These are phyloP conservation scores for Aristolochia fimbriata DNA, from an alignment of 164 flowering plant genomes.

Conservation along the genomic window DNA sequence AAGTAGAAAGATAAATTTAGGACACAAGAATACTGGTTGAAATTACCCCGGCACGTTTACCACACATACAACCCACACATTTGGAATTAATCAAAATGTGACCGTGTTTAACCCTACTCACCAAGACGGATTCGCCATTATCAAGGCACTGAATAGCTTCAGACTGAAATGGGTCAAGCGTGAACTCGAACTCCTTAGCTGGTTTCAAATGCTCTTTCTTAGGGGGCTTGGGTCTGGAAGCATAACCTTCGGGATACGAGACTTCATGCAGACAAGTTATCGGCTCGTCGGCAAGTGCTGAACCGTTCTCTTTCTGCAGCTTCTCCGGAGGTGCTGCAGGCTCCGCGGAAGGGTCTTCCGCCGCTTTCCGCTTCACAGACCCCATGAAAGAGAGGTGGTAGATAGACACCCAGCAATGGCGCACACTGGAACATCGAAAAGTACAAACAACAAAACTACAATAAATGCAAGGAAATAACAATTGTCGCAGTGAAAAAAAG, in stretches of 20 bases:
- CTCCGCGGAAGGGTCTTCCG: constrained; percentile 21
- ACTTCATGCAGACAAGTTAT: constrained; percentile 80
- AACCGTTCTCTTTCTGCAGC: constrained; percentile 24
- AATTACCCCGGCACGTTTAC: too few relatives aligned
- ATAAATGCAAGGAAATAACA: too few relatives aligned
- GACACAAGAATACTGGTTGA: too few relatives aligned
- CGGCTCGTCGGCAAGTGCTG: constrained; percentile 17
- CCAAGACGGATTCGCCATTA: constrained; percentile 88
- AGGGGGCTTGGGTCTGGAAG: constrained; percentile 11
- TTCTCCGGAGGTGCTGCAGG: constrained; percentile 22
- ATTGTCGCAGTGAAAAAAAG: background rate
- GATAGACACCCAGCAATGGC: too few relatives aligned
- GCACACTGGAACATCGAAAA: too few relatives aligned
- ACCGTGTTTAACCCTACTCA: constrained; percentile 8
- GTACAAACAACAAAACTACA: too few relatives aligned
- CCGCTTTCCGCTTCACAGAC: constrained; percentile 54
- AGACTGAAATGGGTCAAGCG: constrained; percentile 84
- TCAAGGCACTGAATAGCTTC: constrained; percentile 86
- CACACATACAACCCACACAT: too few relatives aligned
- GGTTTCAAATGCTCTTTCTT: constrained; percentile 29
- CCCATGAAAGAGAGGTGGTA: constrained; percentile 20
- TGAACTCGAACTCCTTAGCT: constrained; percentile 72
- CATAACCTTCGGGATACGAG: constrained; percentile 64
- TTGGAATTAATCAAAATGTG: too few relatives aligned
- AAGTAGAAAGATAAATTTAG: too few relatives aligned